Evolutionary conservation across 2,329 filamentous ascomycete genomes (phyloP).

Genomic region (Cladosporium sp.): DNA sequence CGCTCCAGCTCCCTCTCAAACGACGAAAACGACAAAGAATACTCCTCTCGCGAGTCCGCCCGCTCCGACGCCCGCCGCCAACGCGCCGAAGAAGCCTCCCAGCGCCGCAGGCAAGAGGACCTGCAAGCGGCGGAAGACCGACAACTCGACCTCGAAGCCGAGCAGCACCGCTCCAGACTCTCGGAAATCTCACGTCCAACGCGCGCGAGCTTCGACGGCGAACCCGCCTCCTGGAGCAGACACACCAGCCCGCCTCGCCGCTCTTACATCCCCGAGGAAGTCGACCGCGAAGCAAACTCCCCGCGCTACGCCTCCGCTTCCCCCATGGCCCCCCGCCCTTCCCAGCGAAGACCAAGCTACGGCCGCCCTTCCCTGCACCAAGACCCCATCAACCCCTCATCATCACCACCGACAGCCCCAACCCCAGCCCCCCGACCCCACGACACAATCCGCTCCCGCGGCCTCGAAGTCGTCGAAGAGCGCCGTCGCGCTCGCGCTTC

Average conservation of each 20-base stretch:
- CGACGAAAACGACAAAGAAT: slow-evolving; percentile 1
- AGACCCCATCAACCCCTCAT: background rate
- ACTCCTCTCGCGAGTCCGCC: background rate
- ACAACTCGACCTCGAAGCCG: slow-evolving; percentile 4
- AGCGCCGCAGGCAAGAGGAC: background rate
- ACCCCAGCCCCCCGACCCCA: background rate
- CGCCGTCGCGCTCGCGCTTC: slow-evolving; percentile 2
- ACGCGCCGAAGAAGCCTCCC: background rate
- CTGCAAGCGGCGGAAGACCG: slow-evolving; percentile 2
- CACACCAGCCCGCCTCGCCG: slow-evolving; percentile 8
- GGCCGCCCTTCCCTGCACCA: slow-evolving; percentile 1
- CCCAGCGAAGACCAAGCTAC: background rate
- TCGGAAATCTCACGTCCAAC: too few species aligned
- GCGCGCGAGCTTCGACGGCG: background rate
- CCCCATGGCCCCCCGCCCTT: background rate
- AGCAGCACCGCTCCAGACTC: background rate
- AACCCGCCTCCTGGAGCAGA: slow-evolving; percentile 4
- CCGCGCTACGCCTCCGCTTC: slow-evolving; percentile 7
- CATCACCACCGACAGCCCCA: slow-evolving; percentile 1
- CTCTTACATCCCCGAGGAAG: background rate
- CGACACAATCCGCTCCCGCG: slow-evolving; percentile 5
- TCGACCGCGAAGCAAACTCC: background rate
- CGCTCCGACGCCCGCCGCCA: background rate
- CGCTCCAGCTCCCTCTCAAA: too few species aligned
- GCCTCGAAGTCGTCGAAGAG: slow-evolving; percentile 8